phyloP scores from a whole-genome alignment of 768 basidiomycete species.

The Asterophora lycoperdoides region DNA sequence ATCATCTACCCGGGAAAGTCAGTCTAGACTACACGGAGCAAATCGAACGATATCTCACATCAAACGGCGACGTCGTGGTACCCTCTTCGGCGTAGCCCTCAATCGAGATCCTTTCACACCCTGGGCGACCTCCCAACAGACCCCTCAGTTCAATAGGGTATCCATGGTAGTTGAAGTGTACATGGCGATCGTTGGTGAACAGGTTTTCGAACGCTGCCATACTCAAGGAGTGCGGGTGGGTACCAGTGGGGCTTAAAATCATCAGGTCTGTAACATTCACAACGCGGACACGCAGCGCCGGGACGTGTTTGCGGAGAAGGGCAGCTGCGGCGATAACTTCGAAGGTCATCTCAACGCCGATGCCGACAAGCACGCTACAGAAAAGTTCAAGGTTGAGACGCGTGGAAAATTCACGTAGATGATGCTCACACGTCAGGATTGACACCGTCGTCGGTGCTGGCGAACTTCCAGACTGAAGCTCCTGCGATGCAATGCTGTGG shows the following conservation, averaged over 20 bases:
- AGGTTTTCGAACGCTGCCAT: slow-evolving; percentile 59
- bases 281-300: slow-evolving; percentile 75
- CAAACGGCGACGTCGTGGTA: slow-evolving; percentile 80
- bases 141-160: slow-evolving; percentile 72
- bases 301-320: slow-evolving; percentile 64
- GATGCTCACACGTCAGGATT: slow-evolving; percentile 62
- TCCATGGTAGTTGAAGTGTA: slow-evolving; percentile 85
- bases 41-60: slow-evolving; percentile 37
- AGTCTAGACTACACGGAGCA: slow-evolving; percentile 1
- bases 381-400: slow-evolving; percentile 20
- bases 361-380: slow-evolving; percentile 74
- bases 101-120: slow-evolving; percentile 47
- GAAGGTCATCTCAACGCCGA: slow-evolving; percentile 85
- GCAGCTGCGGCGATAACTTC: slow-evolving; percentile 86
- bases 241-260: slow-evolving; percentile 65
- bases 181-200: slow-evolving; percentile 64
- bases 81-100: slow-evolving; percentile 70
- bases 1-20: slow-evolving; percentile 53
- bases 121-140: slow-evolving; percentile 53
- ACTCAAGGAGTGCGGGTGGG: slow-evolving; percentile 72
- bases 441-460: slow-evolving; percentile 67
- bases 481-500: slow-evolving; percentile 79
- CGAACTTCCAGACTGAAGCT: slow-evolving; percentile 83
- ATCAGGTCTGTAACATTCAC: slow-evolving; percentile 90
- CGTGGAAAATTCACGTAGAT: not conserved